These are phyloP conservation scores for Mortierella claussenii DNA, from an alignment of 192 early-diverging fungal species.

Conservation along the genomic window DNA sequence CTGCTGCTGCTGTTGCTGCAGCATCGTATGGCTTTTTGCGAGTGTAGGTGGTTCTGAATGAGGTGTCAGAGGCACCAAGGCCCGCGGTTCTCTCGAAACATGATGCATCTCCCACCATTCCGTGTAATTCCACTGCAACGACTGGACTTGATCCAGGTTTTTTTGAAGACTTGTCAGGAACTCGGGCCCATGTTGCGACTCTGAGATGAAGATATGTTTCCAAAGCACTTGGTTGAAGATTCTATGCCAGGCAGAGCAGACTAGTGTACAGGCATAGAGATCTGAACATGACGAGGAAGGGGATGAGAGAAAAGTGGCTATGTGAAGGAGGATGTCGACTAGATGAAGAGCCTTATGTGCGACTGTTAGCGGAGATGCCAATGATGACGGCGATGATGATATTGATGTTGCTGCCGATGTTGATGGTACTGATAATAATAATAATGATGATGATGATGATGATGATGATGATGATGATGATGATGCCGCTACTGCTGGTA, in stretches of 20 bases:
- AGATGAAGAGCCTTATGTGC: background rate
- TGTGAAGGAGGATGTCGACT: conserved; percentile 18
- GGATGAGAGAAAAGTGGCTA: conserved; percentile 4
- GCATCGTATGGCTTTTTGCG: background rate
- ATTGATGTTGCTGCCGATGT: conserved; percentile 1
- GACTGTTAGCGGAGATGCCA: too few relatives aligned
- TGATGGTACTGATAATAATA: too few relatives aligned
- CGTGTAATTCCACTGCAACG: conserved; percentile 20
- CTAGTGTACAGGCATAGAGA: conserved; percentile 14
- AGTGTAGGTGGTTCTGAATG: background rate
- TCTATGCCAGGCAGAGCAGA: conserved; percentile 9
- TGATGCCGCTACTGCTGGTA: too few relatives aligned
- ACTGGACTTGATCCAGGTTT: conserved; percentile 6
- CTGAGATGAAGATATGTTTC: conserved; percentile 16
- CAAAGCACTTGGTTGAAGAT: conserved; percentile 9
- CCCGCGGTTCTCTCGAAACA: background rate
- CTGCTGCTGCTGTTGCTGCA: background rate
- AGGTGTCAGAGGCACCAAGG: too few relatives aligned
- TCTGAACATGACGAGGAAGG: too few relatives aligned
- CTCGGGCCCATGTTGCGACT: conserved; percentile 5
- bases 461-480: too few relatives aligned
- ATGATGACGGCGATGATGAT: too few relatives aligned
- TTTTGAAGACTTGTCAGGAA: conserved; percentile 3
- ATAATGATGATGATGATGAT: too few relatives aligned
- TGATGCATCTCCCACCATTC: conserved; percentile 23